Conservation (phyloP, 768 basidiomycete species). For the Trametopsis cervina region DNA sequence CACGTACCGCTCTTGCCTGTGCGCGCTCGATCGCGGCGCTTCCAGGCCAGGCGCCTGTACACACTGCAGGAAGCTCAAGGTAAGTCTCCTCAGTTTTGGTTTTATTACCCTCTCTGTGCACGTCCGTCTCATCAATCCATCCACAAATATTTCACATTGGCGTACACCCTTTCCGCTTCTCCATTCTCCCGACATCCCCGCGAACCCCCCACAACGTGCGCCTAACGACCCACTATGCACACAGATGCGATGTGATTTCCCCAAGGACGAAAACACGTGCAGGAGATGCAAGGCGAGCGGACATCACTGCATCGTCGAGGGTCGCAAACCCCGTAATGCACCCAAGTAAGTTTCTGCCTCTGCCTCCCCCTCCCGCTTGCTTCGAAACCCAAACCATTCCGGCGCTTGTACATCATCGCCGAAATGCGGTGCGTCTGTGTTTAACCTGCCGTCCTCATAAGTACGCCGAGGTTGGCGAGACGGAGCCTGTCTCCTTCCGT, state of each 20-base stretch:
- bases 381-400: too few species aligned
- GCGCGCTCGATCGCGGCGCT: conserved; percentile 2
- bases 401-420: conserved; percentile 7
- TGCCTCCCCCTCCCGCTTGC: neutral
- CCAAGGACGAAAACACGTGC: conserved; percentile 65
- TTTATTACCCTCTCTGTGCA: too few species aligned
- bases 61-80: conserved; percentile 86
- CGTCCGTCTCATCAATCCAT: too few species aligned
- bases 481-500: neutral
- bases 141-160: neutral
- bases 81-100: conserved; percentile 22
- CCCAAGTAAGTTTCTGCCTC: conserved; percentile 62
- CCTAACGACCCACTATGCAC: neutral
- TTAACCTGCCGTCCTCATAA: neutral
- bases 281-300: conserved; percentile 67
- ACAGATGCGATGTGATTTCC: conserved; percentile 87
- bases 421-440: conserved; percentile 15
- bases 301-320: conserved; percentile 78
- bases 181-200: neutral
- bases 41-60: conserved; percentile 74
- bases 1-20: neutral
- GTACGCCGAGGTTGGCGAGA: neutral
- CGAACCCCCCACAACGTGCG: neutral
- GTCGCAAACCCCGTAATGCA: conserved; percentile 67
- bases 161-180: neutral